Evolutionary conservation across 2,329 filamentous ascomycete species (phyloP).

Genomic region (Emergomyces pasteurianus): DNA sequence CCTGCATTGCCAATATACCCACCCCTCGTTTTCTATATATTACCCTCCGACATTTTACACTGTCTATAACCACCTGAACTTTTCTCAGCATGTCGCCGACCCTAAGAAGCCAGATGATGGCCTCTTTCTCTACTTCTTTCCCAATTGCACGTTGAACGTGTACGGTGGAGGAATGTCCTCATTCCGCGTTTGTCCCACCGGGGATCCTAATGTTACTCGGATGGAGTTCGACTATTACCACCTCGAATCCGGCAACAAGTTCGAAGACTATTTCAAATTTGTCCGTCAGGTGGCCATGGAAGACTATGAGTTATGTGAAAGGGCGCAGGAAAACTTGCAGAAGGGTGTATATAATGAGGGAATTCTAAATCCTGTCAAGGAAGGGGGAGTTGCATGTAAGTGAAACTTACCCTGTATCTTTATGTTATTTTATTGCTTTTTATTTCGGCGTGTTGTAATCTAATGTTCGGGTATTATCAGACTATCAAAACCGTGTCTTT

Average conservation of each 20-base stretch:
- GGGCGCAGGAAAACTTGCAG: constrained; percentile 42
- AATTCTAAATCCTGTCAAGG: constrained; percentile 44
- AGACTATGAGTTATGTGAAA: constrained; percentile 47
- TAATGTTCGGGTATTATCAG: constrained; percentile 16
- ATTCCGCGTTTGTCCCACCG: constrained; percentile 43
- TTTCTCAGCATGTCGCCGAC: constrained; percentile 45
- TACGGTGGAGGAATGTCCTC: constrained; percentile 48
- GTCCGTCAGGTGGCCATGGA: constrained; percentile 45
- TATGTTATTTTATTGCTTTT: too few relatives aligned
- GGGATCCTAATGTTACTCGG: constrained; percentile 37
- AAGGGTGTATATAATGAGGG: constrained; percentile 44
- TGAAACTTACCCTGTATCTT: too few relatives aligned
- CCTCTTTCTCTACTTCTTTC: constrained; percentile 47
- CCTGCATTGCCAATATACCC: constrained; percentile 47
- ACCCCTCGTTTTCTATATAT: constrained; percentile 43
- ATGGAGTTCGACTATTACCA: constrained; percentile 53
- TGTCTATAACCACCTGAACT: constrained; percentile 44
- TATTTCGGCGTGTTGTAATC: too few relatives aligned
- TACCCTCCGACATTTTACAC: constrained; percentile 46
- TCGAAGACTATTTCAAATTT: constrained; percentile 46
- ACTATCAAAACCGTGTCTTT: constrained; percentile 37
- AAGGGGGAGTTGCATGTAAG: constrained; percentile 43
- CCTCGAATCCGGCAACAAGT: constrained; percentile 38
- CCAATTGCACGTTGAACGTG: constrained; percentile 44
- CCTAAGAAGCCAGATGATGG: constrained; percentile 42